Percentiles rank a stretch among this genome's conserved stretches.
Conservation (phyloP, 2,329 filamentous ascomycete genomes). For the Ampelomyces quisqualis region DNA sequence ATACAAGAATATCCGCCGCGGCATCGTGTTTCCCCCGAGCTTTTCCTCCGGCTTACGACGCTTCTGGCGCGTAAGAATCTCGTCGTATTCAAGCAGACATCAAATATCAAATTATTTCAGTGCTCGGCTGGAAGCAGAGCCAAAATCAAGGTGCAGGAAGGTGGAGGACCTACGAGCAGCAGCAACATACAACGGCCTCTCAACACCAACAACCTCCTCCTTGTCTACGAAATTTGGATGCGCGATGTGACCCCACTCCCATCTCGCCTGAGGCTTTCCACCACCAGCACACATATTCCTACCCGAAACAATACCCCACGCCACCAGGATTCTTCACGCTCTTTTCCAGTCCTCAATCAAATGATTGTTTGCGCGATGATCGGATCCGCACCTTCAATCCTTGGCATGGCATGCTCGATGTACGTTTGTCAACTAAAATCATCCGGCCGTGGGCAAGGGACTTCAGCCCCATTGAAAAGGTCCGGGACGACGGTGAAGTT, state of each 20-base stretch:
- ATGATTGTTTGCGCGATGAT: conserved; percentile 57
- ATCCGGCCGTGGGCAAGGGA: conserved; percentile 55
- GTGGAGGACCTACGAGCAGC: conserved; percentile 57
- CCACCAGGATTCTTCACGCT: conserved; percentile 60
- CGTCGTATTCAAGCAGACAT: conserved; percentile 64
- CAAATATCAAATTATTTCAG: too few species aligned
- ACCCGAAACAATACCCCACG: conserved; percentile 74
- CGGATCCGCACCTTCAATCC: conserved; percentile 52
- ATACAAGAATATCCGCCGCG: conserved; percentile 78
- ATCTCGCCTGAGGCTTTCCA: conserved; percentile 59
- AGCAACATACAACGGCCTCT: conserved; percentile 60
- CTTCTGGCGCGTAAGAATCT: conserved; percentile 58
- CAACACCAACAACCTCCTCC: conserved; percentile 60
- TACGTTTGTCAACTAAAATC: conserved; percentile 55
- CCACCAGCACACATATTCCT: conserved; percentile 63
- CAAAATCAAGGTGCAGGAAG: too few species aligned
- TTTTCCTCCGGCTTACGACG: conserved; percentile 61
- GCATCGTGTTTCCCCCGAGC: conserved; percentile 54
- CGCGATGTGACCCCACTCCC: conserved; percentile 69
- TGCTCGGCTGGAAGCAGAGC: too few species aligned
- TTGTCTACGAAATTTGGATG: conserved; percentile 73
- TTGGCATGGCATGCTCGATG: conserved; percentile 47
- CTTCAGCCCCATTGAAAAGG: conserved; percentile 66
- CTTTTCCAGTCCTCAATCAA: conserved; percentile 57
- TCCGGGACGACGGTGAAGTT: conserved; percentile 71